Conservation (phyloP, 768 basidiomycete species). For the Russula olivacea region DNA sequence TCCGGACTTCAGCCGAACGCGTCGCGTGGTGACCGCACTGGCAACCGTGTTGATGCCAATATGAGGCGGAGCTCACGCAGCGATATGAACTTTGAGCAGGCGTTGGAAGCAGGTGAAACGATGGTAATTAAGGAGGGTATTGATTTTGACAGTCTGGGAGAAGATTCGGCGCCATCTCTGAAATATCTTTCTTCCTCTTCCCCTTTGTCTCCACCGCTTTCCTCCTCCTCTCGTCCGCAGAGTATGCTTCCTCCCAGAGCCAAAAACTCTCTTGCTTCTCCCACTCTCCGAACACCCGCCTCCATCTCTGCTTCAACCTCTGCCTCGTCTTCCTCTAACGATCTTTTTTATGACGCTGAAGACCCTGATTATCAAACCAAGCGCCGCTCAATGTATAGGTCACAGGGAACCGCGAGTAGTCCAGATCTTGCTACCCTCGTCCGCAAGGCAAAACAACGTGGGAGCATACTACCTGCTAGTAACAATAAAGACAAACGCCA, state of each 20-base stretch:
- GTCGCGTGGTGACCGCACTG: slow-evolving; percentile 41
- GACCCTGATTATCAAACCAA: slow-evolving; percentile 65
- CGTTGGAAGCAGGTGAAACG: slow-evolving; percentile 59
- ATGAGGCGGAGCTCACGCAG: slow-evolving; percentile 61
- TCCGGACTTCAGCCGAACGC: slow-evolving; percentile 52
- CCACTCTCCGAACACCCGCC: slow-evolving; percentile 28
- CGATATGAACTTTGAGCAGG: slow-evolving; percentile 80
- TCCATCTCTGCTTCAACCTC: slow-evolving; percentile 34
- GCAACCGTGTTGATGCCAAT: slow-evolving; percentile 29
- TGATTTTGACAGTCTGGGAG: slow-evolving; percentile 64
- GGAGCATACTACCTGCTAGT: slow-evolving; percentile 39
- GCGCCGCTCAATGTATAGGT: slow-evolving; percentile 80
- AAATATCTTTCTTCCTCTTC: slow-evolving; percentile 28
- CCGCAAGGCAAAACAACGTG: slow-evolving; percentile 73
- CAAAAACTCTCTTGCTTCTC: slow-evolving; percentile 31
- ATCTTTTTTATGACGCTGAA: slow-evolving; percentile 59
- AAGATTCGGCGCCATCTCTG: slow-evolving; percentile 39
- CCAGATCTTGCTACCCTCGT: slow-evolving; percentile 87
- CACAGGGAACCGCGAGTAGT: slow-evolving; percentile 83
- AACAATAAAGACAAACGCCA: slow-evolving; percentile 33
- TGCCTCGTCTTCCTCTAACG: slow-evolving; percentile 50
- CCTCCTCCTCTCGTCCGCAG: slow-evolving; percentile 30
- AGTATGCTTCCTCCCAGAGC: slow-evolving; percentile 40
- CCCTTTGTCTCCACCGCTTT: slow-evolving; percentile 29
- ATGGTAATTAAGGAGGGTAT: slow-evolving; percentile 63